phyloP scores from a whole-genome alignment of 2,329 filamentous ascomycete genomes.

The Nigrospora osmanthi region DNA sequence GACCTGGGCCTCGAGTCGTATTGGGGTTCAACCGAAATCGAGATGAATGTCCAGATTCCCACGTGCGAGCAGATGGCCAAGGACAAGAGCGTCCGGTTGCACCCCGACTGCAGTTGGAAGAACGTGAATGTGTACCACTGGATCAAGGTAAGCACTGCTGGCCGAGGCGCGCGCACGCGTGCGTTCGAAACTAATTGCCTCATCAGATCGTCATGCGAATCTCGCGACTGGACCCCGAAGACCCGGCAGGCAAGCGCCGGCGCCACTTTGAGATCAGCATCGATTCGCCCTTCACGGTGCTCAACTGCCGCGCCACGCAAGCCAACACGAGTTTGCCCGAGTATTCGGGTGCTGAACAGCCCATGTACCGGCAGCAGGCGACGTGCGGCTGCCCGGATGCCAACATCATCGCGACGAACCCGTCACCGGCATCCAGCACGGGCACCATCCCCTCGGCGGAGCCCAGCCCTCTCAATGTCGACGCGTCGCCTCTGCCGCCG shows the following conservation, averaged over 20 bases:
- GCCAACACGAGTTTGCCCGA: slow-evolving; percentile 80
- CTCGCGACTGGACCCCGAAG: slow-evolving; percentile 71
- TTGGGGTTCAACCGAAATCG: slow-evolving; percentile 85
- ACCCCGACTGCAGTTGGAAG: slow-evolving; percentile 89
- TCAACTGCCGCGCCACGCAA: slow-evolving; percentile 88
- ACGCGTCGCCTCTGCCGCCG: slow-evolving; percentile 25
- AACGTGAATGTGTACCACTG: slow-evolving; percentile 93
- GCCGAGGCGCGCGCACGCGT: background rate
- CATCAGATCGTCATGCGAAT: slow-evolving; percentile 81
- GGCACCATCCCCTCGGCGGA: slow-evolving; percentile 36
- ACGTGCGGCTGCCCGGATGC: slow-evolving; percentile 49
- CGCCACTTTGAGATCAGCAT: slow-evolving; percentile 95
- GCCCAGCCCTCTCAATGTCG: slow-evolving; percentile 12
- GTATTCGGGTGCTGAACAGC: slow-evolving; percentile 53
- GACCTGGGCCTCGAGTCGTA: slow-evolving; percentile 62
- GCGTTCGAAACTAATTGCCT: slow-evolving; percentile 1
- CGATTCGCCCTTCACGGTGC: slow-evolving; percentile 87
- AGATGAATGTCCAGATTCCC: slow-evolving; percentile 86
- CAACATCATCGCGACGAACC: slow-evolving; percentile 39
- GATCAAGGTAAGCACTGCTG: slow-evolving; percentile 66
- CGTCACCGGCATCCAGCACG: slow-evolving; percentile 59
- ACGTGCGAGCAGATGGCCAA: slow-evolving; percentile 82
- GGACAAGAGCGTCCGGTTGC: slow-evolving; percentile 56
- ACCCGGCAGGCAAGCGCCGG: slow-evolving; percentile 63
- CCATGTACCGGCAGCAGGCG: slow-evolving; percentile 38